These are phyloP conservation scores for Ogataea degrootiae DNA, from an alignment of 805 yeast genomes.

Conservation along the genomic window DNA sequence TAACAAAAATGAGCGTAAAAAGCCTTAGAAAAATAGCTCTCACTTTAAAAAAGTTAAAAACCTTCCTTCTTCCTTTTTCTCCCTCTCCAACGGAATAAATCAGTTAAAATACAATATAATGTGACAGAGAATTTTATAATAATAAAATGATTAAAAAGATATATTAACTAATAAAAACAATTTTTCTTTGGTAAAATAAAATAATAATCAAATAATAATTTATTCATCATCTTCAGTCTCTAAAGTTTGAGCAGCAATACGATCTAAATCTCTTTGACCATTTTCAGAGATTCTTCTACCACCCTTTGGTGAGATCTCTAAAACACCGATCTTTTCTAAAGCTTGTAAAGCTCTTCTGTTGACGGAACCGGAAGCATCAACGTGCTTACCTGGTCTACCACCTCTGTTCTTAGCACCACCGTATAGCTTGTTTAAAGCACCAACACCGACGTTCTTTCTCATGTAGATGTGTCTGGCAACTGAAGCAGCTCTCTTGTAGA, in stretches of 20 bases:
- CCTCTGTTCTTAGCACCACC: constrained; percentile 99
- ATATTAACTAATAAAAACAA: constrained; percentile 5
- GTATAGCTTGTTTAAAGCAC: constrained; percentile 97
- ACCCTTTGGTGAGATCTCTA: constrained; percentile 95
- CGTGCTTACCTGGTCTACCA: constrained; percentile 97
- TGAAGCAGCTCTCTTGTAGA: constrained; percentile 99
- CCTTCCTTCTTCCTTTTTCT: too few species aligned
- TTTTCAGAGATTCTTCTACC: constrained; percentile 99
- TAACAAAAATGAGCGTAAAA: too few species aligned
- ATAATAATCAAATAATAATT: constrained; percentile 12
- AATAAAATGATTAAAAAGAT: constrained; percentile 4
- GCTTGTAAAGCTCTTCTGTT: constrained; percentile 99
- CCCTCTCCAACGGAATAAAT: not conserved
- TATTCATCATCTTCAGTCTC: constrained; percentile 75
- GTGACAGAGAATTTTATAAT: not conserved
- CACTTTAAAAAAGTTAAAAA: too few species aligned
- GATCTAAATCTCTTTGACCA: constrained; percentile 99
- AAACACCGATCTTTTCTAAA: constrained; percentile 95
- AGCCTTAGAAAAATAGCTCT: too few species aligned
- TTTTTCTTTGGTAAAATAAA: not conserved
- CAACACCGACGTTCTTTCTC: constrained; percentile 99
- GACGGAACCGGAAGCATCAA: constrained; percentile 97
- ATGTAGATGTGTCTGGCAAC: constrained; percentile 99
- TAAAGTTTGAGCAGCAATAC: constrained; percentile 98
- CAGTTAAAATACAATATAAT: not conserved